phyloP scores from a whole-genome alignment of 495 filamentous ascomycete genomes.

The Neurospora sp. region DNA sequence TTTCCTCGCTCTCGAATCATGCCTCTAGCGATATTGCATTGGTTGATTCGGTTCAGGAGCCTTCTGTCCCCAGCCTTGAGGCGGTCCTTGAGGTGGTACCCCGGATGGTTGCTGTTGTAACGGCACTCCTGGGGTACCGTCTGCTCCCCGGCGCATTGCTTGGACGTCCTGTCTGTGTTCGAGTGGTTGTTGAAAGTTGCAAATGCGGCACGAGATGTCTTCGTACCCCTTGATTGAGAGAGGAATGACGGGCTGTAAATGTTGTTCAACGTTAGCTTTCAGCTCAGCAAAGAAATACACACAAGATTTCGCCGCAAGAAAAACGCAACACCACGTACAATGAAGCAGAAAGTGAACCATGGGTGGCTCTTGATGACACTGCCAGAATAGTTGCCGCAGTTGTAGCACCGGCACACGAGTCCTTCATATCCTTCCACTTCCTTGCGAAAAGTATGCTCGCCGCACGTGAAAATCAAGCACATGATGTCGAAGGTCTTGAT shows the following conservation, averaged over 20 bases:
- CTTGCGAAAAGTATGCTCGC: slow-evolving; percentile 45
- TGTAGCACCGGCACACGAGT: slow-evolving; percentile 43
- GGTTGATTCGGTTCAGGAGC: slow-evolving; percentile 18
- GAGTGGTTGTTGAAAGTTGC: slow-evolving; percentile 47
- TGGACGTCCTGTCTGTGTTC: slow-evolving; percentile 41
- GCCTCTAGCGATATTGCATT: slow-evolving; percentile 25
- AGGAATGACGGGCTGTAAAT: slow-evolving; percentile 38
- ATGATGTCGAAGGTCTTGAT: slow-evolving; percentile 19
- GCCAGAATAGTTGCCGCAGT: slow-evolving; percentile 45
- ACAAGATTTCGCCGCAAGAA: background rate
- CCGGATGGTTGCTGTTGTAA: slow-evolving; percentile 30
- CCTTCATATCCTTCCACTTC: slow-evolving; percentile 45
- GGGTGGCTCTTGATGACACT: slow-evolving; percentile 43
- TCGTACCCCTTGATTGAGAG: slow-evolving; percentile 46
- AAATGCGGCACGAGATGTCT: slow-evolving; percentile 43
- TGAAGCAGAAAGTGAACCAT: slow-evolving; percentile 51
- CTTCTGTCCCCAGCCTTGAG: slow-evolving; percentile 17
- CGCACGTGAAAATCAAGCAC: slow-evolving; percentile 50
- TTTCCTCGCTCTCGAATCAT: background rate
- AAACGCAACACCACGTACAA: slow-evolving; percentile 26
- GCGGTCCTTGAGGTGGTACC: slow-evolving; percentile 4
- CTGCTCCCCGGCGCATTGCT: slow-evolving; percentile 31
- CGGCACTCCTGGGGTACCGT: slow-evolving; percentile 27
- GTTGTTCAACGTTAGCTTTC: slow-evolving; percentile 4
- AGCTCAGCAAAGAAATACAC: background rate